Percentiles rank a stretch among this genome's conserved stretches.
phyloP scores from a whole-genome alignment of 805 yeast species.

The Blastobotrys mokoenaii region DNA sequence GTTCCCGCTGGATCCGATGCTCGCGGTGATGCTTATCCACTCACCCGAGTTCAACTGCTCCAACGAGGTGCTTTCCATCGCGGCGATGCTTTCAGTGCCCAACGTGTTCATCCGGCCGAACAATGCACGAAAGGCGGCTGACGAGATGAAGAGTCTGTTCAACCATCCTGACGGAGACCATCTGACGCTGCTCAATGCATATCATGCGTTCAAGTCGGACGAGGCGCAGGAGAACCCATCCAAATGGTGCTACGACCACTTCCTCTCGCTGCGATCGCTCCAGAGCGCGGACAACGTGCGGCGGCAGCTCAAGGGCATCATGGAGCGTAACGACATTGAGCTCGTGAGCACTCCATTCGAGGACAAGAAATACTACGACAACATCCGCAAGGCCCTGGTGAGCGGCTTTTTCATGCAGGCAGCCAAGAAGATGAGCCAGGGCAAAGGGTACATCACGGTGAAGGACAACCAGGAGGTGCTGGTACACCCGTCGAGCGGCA shows the following conservation, averaged over 20 bases:
- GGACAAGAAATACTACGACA: conserved; percentile 58
- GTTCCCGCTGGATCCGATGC: conserved; percentile 92
- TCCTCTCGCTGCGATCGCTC: conserved; percentile 73
- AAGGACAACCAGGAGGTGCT: conserved; percentile 95
- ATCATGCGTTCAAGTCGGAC: conserved; percentile 69
- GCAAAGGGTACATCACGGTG: conserved; percentile 62
- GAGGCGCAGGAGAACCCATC: conserved; percentile 49
- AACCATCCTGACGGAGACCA: conserved; percentile 96
- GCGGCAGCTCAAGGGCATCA: conserved; percentile 68
- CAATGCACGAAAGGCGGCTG: conserved; percentile 79
- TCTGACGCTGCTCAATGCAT: conserved; percentile 80
- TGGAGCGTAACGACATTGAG: conserved; percentile 74
- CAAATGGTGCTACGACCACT: conserved; percentile 93
- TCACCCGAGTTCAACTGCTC: conserved; percentile 82
- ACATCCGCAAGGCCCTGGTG: conserved; percentile 76
- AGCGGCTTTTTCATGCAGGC: conserved; percentile 98
- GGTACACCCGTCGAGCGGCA: conserved; percentile 86
- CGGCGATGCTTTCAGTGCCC: conserved; percentile 87
- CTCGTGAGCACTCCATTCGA: conserved; percentile 60
- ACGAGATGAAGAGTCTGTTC: conserved; percentile 77
- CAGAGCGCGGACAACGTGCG: conserved; percentile 83
- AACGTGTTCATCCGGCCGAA: conserved; percentile 92
- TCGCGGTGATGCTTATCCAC: conserved; percentile 87
- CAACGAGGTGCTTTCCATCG: conserved; percentile 79
- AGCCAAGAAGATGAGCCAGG: conserved; percentile 74